Percentiles rank a stretch among this genome's conserved stretches.
phyloP scores from a whole-genome alignment of 163 green algal species.

The Scenedesmus sp. region DNA sequence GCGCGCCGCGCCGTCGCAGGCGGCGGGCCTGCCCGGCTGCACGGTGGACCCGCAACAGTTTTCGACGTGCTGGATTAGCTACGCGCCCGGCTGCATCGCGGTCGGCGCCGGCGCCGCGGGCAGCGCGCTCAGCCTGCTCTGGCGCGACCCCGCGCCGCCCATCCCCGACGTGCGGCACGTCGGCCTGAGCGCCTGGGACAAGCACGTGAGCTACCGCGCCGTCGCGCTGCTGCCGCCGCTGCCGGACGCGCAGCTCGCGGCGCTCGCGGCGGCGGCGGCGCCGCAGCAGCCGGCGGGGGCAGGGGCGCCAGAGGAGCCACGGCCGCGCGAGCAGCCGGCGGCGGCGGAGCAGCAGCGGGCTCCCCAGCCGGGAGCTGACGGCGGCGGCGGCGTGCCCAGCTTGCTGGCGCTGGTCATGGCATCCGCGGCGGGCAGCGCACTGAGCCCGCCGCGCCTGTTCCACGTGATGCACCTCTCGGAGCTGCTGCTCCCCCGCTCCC shows the following conservation, averaged over 20 bases:
- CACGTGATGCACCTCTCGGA: slow-evolving; percentile 65
- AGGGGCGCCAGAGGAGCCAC: not conserved
- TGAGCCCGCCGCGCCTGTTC: slow-evolving; percentile 51
- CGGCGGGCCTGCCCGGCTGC: slow-evolving; percentile 52
- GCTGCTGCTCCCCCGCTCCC: slow-evolving; percentile 61
- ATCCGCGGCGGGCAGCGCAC: not conserved
- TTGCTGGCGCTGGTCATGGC: slow-evolving; percentile 20
- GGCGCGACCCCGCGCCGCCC: slow-evolving; percentile 59
- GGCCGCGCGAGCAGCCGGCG: slow-evolving; percentile 17
- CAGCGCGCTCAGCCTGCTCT: slow-evolving; percentile 47
- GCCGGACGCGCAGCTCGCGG: not conserved
- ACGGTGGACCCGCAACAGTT: slow-evolving; percentile 61
- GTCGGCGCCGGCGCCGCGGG: slow-evolving; percentile 69
- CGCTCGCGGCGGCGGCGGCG: not conserved
- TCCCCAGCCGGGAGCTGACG: not conserved
- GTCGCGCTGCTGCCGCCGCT: slow-evolving; percentile 61
- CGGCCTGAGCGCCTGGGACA: slow-evolving; percentile 90
- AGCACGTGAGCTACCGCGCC: slow-evolving; percentile 85
- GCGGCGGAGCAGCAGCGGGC: slow-evolving; percentile 8
- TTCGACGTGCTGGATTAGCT: slow-evolving; percentile 79
- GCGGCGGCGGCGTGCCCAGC: slow-evolving; percentile 12
- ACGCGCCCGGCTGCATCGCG: slow-evolving; percentile 68
- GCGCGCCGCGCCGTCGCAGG: not conserved
- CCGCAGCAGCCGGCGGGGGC: not conserved
- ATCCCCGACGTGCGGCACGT: slow-evolving; percentile 60